Percentiles rank a stretch among this genome's conserved stretches.
Conservation (phyloP, 1,139 yeast genomes). For the Pichia sp. region DNA sequence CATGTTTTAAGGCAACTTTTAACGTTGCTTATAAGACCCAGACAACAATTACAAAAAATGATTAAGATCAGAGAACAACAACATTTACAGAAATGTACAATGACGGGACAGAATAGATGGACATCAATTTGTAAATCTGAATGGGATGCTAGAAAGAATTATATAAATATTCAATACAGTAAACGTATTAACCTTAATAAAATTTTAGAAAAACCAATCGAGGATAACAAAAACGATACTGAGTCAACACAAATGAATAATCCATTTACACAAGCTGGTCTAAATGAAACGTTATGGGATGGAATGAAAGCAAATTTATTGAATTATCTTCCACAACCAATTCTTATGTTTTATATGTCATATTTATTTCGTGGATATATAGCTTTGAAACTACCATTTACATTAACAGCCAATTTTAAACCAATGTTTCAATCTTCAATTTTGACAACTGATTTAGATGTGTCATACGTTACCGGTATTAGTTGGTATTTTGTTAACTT, state of each 20-base stretch:
- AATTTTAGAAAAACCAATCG: constrained; percentile 9
- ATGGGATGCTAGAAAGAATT: constrained; percentile 10
- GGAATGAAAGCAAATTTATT: constrained; percentile 80
- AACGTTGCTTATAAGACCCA: constrained; percentile 38
- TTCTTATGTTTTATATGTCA: constrained; percentile 95
- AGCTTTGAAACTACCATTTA: constrained; percentile 73
- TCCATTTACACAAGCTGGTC: constrained; percentile 64
- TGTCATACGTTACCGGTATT: constrained; percentile 88
- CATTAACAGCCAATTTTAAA: constrained; percentile 82
- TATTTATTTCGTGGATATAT: constrained; percentile 91
- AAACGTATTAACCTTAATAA: constrained; percentile 27
- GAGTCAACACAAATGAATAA: constrained; percentile 30
- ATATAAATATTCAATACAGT: constrained; percentile 4
- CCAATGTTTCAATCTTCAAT: constrained; percentile 89
- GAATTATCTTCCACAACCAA: constrained; percentile 83
- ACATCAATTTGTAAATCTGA: constrained; percentile 14
- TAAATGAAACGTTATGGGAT: constrained; percentile 68
- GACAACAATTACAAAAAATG: constrained; percentile 43
- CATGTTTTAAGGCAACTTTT: constrained; percentile 69
- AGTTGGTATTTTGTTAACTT: constrained; percentile 97
- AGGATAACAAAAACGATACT: constrained; percentile 3
- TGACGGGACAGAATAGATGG: constrained; percentile 8
- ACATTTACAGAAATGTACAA: constrained; percentile 43
- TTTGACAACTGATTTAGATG: constrained; percentile 77
- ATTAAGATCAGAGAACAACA: constrained; percentile 56